Base-by-base conservation (phyloP, 1,139 yeast genomes). In the Nakaseomyces bracarensis region DNA sequence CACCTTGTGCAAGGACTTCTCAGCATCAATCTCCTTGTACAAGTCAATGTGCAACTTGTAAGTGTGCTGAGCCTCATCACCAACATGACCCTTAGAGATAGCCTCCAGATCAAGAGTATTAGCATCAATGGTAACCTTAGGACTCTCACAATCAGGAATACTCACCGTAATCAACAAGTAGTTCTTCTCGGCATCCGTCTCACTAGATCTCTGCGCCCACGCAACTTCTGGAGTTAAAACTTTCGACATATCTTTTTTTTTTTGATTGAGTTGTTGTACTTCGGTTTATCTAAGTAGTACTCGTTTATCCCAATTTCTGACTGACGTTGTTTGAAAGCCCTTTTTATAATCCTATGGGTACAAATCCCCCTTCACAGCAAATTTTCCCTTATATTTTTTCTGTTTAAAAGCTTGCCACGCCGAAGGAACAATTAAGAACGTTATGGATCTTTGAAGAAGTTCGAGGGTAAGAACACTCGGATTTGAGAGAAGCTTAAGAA, bases 201-300 rank as follows among this genome's bases (percentile, higher is more conserved):
- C 80, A 58, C 72, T 78, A 41, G 96, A 86, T 67, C 98, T 84
- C 69, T 91, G 98, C 18, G 98, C 97, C 98, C 98, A 91, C 61
- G 75, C 71, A 40, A 86, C 93, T 74, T 58, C 54, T 36, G 64
- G 64, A 39, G 53, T 51, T 33, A 58, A 38, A 21, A 45, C 43
- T 41, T 46, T 44, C 28, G 39, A 19, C 42, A 40, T 41, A 5
- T 9, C n/a, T 26, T 26, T 16, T 13, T 27, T 23, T 16, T 27
- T 11, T n/a, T 3, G 9, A 21, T 15, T 21, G 1, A n/a, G n/a
- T n/a, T n/a, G n/a, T n/a, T n/a, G n/a, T n/a, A n/a, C 28, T 22
- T 22, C 28, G 7, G 10, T 18, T 27, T 27, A 13, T 13, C 6
- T 13, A 27, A 14, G 14, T 25, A 22, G 18, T 33, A 18, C 25